Conservation (phyloP, 441 rosid species). For the Adansonia rubrostipa region DNA sequence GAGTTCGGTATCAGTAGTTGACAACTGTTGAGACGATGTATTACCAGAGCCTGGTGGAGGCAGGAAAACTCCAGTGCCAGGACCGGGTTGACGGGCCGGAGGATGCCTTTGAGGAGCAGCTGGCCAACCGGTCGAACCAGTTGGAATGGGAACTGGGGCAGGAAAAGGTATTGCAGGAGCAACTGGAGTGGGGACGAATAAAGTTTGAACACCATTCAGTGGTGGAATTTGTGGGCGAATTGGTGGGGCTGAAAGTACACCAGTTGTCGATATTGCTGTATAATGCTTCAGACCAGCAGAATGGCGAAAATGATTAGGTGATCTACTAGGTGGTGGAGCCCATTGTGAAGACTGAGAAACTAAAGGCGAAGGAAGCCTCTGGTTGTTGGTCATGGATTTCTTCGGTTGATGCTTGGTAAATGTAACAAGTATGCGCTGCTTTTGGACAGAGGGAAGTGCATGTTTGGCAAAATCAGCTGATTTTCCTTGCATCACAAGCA, state of each 20-base stretch:
- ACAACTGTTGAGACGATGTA: conserved; percentile 41
- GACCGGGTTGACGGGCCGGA: conserved; percentile 59
- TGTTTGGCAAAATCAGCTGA: too few relatives aligned
- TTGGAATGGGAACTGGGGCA: conserved; percentile 57
- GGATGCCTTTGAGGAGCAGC: conserved; percentile 61
- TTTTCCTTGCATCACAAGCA: conserved; percentile 40
- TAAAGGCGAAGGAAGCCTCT: conserved; percentile 37
- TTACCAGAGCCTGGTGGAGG: conserved; percentile 67
- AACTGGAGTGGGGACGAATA: conserved; percentile 40
- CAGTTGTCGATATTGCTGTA: conserved; percentile 48
- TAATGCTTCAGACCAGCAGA: conserved; percentile 64
- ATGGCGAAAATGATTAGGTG: conserved; percentile 59
- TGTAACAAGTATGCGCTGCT: conserved; percentile 78
- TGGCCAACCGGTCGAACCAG: conserved; percentile 67
- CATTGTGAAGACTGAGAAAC: conserved; percentile 40
- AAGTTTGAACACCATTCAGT: conserved; percentile 58
- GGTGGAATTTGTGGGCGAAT: conserved; percentile 41
- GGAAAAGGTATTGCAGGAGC: conserved; percentile 46
- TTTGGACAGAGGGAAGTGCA: conserved; percentile 24
- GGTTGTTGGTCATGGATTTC: conserved; percentile 48
- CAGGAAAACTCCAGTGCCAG: conserved; percentile 95
- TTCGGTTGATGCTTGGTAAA: conserved; percentile 66
- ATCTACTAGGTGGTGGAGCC: conserved; percentile 62
- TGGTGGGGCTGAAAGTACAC: conserved; percentile 64
- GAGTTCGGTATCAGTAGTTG: conserved; percentile 31